Percentiles rank a stretch among this genome's conserved stretches.
phyloP scores from a whole-genome alignment of 2,329 filamentous ascomycete genomes.

The Trichoderma asperellum region DNA sequence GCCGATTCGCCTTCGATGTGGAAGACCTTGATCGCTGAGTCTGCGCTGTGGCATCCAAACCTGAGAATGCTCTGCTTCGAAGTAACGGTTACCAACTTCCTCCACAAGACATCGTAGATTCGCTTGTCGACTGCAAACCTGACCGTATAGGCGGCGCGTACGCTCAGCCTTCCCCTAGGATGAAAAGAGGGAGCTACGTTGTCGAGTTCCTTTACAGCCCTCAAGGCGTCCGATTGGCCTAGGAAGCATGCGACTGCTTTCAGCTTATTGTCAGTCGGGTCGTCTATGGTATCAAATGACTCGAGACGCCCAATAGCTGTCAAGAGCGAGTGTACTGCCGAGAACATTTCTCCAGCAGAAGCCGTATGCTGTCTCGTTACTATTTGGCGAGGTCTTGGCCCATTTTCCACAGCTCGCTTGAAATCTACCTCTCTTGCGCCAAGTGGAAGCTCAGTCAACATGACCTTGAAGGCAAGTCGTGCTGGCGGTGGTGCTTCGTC shows the following conservation, averaged over 20 bases:
- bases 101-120: slow-evolving; percentile 38
- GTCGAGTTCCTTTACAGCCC: slow-evolving; percentile 33
- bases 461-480: background rate
- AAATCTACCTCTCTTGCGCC: background rate
- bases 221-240: slow-evolving; percentile 42
- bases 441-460: slow-evolving; percentile 4
- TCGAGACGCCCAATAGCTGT: slow-evolving; percentile 41
- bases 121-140: slow-evolving; percentile 44
- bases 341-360: slow-evolving; percentile 33
- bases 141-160: slow-evolving; percentile 43
- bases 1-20: slow-evolving; percentile 18
- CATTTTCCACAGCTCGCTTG: no score
- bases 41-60: background rate
- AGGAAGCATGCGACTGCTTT: slow-evolving; percentile 47
- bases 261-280: slow-evolving; percentile 34
- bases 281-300: slow-evolving; percentile 37
- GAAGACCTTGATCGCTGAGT: background rate
- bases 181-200: slow-evolving; percentile 39
- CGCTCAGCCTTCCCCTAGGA: slow-evolving; percentile 40
- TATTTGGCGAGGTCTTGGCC: slow-evolving; percentile 1
- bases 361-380: background rate
- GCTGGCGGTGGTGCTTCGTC: background rate
- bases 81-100: no score
- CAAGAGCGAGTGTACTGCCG: slow-evolving; percentile 39
- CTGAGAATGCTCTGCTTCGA: no score